Base-by-base conservation (phyloP, 371 early-diverging fungal genomes). In the Lichtheimia corymbifera region DNA sequence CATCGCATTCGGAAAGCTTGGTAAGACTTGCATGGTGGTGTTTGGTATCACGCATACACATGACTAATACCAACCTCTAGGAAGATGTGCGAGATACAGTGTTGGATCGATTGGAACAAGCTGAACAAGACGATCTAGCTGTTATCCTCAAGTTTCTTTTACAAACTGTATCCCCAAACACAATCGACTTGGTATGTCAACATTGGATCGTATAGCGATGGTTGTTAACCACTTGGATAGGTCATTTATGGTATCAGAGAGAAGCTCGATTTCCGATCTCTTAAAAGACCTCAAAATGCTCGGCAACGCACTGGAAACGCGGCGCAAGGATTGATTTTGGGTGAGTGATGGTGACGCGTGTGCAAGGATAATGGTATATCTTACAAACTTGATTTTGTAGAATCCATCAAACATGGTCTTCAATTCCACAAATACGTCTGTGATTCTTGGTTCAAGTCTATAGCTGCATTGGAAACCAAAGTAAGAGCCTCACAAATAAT, bases 91-190 rank as follows among this genome's bases (percentile, higher is more conserved):
- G 76, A 47, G 85, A 81, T 53, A 76, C 73, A 20, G 83, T 92
- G 30, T 45, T 91, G 35, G 79, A 83, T 30, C 82, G 83, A 27
- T 65, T 92, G 4, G 82, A 83, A 44, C 87, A 89, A 0, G 91
- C 88, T 3, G 88, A 90, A 13, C 65, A 88, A 18, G 83, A 84
- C 22, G 91, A 90, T 47, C 53, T 92, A 40, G 88, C 93, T 1
- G 73, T 90, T 0, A 83, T 92, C 44, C 61, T 92, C 44, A 87
- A 84, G 50, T 92, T 90, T 52, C 58, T 92, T 53, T 73, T 91
- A 2, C 90, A 91, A 47, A 87, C 91, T 0, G 83, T 75, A 0
- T 80, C 82, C 11, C 68, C 77, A 1, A 78, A 73, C 1, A 72
- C 80, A 2, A 56, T 80, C 22, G 70, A 80, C 50, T 14, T 61